Evolutionary conservation across 1,284 basidiomycete species (phyloP).

Genomic region (Irpex sp.): DNA sequence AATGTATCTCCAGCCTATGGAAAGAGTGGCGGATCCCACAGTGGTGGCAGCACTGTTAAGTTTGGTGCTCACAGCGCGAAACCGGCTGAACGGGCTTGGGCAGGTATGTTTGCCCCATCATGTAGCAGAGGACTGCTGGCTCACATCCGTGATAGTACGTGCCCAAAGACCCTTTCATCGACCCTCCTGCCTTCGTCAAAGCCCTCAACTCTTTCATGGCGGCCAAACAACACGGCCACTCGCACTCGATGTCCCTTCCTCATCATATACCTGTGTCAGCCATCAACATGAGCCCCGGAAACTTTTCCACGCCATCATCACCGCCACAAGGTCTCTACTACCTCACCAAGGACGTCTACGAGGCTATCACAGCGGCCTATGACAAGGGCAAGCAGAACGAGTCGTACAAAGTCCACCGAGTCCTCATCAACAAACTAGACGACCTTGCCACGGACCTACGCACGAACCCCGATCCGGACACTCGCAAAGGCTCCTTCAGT

Average conservation of each 20-base stretch:
- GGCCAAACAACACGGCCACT: conserved; percentile 17
- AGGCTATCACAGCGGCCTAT: conserved; percentile 46
- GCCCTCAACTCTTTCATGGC: conserved; percentile 24
- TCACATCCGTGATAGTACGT: conserved; percentile 33
- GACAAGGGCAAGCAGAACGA: conserved; percentile 48
- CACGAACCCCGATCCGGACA: conserved; percentile 19
- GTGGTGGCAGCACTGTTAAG: conserved; percentile 67
- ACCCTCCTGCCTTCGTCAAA: conserved; percentile 50
- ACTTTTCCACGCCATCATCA: conserved; percentile 6
- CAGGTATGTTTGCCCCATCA: conserved; percentile 28
- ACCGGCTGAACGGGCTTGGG: conserved; percentile 57
- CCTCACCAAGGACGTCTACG: conserved; percentile 48
- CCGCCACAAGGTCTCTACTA: conserved; percentile 17
- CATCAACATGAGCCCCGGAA: conserved; percentile 16
- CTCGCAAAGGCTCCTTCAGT: conserved; percentile 9
- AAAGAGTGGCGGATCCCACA: conserved; percentile 67
- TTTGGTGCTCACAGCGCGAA: conserved; percentile 60
- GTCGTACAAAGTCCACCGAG: conserved; percentile 58
- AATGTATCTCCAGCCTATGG: conserved; percentile 47
- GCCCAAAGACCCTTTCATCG: conserved; percentile 75
- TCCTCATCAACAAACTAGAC: conserved; percentile 50
- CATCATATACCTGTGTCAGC: conserved; percentile 16
- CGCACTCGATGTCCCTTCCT: conserved; percentile 17
- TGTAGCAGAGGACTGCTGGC: neutral
- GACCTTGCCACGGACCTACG: conserved; percentile 36